Evolutionary conservation across 495 filamentous ascomycete genomes (phyloP), one percentile per base, ranked within the genome.

Genomic region (Lophium mytilinum): DNA sequence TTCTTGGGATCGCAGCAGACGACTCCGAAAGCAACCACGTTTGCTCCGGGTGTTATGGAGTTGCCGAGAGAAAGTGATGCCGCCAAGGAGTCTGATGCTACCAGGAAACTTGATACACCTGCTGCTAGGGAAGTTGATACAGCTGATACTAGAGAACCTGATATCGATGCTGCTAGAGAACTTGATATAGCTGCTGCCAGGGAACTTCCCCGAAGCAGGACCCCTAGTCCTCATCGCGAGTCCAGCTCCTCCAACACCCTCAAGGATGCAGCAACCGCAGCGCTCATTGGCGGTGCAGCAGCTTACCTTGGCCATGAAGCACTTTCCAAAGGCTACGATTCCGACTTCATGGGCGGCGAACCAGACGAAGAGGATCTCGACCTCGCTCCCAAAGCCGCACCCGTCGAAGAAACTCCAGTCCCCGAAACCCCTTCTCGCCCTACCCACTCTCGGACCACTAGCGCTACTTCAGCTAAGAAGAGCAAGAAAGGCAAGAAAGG

Each of bases 21-120:
- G 35, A 60, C 12, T 3, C 70, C 70, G 0, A 71, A 61, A 43
- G 70, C 63, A 33, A 52, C 42, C 19, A 34, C 48, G 17, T 64
- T 66, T 35, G 55, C 63, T 6, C 37, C 50, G 35, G 59, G 55
- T 18, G 55, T 60, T 1, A 24, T 60, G 42, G 54, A 10, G 43
- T 18, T 40, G 50, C 11, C 9, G 15, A 53, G 48, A 5, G 30
- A 34, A 14, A 7, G 0, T 36, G 15, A 12, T 46, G 6, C 24
- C 24, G 6, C 24, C 24, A 30, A 30, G 6, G 24, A 30, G 24
- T 30, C 24, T 6, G 6, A 30, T 6, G 3, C 24, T 30, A 6
- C 24, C 6, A 30, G 6, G 24, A 6, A 30, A 30, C 24, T 30
- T 30, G 24, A 30, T 30, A 30, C n/a, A n/a, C n/a, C 2, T 6